Evolutionary conservation across 2,329 filamentous ascomycete species (phyloP), one percentile per base, ranked within the genome.

Genomic region (Alternaria ethzedia): DNA sequence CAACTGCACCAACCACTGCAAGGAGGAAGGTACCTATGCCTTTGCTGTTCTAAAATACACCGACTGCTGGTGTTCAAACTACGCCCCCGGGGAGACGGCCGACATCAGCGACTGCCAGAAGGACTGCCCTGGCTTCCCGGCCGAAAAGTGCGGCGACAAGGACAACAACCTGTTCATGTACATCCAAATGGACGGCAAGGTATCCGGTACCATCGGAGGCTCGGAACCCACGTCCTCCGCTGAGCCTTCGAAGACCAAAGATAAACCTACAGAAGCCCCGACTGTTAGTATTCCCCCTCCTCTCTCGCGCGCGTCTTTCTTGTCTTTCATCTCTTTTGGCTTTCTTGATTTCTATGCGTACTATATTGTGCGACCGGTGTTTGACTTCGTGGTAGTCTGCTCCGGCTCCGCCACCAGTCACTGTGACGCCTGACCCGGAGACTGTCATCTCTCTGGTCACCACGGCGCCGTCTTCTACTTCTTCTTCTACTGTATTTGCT

Each of bases 1-100:
- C 28, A 84, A 89, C 12, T 95, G 92, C 75, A 80, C 83, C 54
- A 81, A 86, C 52, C 84, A 84, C 52, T 95, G 92, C 79, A 71
- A 79, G 25, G 72, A 75, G 20, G 69, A 83, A 15, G 72, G 65
- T 54, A 66, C 63, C 28, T 91, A 84, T 67, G 90, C 91, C 43
- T 92, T 90, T 65, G 91, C 90, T 67, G 83, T 95, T 51, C 82
- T 94, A 2, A 86, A 92, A 70, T 84, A 80, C 15, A 82, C 87
- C 30, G 79, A 84, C 55, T 95, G 92, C 76, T 95, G 91, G 91
- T 95, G 92, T 77, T 90, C 90, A 41, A 86, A 93, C 75, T 89
- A 89, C 71, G 84, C 84, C 3, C 92, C 92, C 9, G 75, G 75
- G 20, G 70, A 79, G 6, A 79, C 81, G 62, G 57, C 70, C n/a